Conservation (phyloP, 768 basidiomycete species). For the Hydnomerulius pinastri region DNA sequence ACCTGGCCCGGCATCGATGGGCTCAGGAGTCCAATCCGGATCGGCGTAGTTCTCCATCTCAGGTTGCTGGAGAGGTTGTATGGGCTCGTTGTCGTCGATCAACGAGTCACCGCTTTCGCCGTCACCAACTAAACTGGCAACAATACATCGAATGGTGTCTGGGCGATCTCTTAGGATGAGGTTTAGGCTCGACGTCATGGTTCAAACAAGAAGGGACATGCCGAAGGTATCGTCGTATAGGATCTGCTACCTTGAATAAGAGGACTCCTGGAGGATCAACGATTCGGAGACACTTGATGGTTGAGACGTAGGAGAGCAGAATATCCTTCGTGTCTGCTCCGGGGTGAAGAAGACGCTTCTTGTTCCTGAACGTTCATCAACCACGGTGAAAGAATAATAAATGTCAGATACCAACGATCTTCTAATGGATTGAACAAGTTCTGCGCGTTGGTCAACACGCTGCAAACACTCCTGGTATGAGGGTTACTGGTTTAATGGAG, state of each 20-base stretch:
- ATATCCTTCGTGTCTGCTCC: constrained; percentile 95
- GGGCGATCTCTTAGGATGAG: constrained; percentile 63
- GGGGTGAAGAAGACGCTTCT: constrained; percentile 88
- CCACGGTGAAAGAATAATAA: neutral
- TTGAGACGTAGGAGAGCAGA: constrained; percentile 85
- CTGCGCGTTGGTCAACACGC: constrained; percentile 76
- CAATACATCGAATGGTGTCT: constrained; percentile 94
- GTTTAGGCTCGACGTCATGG: constrained; percentile 2
- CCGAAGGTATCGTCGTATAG: constrained; percentile 89
- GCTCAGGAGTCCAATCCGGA: constrained; percentile 94
- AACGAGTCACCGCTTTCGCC: constrained; percentile 79
- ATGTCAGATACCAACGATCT: constrained; percentile 56
- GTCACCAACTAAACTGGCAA: constrained; percentile 86
- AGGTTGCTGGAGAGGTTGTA: constrained; percentile 69
- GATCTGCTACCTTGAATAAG: constrained; percentile 91
- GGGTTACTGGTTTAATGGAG: too few species aligned
- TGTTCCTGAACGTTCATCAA: constrained; percentile 54
- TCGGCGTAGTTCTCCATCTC: constrained; percentile 88
- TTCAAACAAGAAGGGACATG: constrained; percentile 27
- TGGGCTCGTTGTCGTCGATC: constrained; percentile 82
- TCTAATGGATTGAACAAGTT: constrained; percentile 75
- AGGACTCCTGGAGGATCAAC: constrained; percentile 93
- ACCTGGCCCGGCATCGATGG: constrained; percentile 96
- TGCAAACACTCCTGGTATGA: constrained; percentile 76
- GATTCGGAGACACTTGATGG: constrained; percentile 87